Evolutionary conservation across 2,329 filamentous ascomycete genomes (phyloP), one percentile per base, ranked within the genome.

Genomic region (Fusarium sp.): DNA sequence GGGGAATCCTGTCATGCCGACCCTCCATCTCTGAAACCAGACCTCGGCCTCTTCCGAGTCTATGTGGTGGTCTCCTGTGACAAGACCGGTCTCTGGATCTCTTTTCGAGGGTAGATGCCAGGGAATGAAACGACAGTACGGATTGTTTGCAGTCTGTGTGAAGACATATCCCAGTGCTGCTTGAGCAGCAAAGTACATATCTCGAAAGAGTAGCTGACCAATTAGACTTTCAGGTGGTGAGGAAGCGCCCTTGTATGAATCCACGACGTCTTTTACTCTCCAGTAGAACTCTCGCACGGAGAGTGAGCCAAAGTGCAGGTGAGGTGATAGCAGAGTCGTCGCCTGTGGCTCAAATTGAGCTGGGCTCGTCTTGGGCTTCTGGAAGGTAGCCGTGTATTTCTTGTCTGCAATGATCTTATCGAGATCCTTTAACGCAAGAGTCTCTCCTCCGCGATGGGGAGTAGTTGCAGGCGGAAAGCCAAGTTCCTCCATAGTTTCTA

Each of bases 151-250:
- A 1, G 90, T 90, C 73, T 92, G 91, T 2, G 81, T 83, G 72
- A 93, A 94, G 1, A 82, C 74, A 32, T 86, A 83, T 0, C 92
- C 92, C 2, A 94, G 81, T 0, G 87, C 85, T 1, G 91, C 91
- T 76, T 95, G 91, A 0, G 92, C 91, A 16, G 87, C 91, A 73
- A 95, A 94, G 79, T 94, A 95, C 92, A 95, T 95, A 76, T 95
- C 92, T 18, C 92, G 86, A 78, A 95, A 95, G 14, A 94, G 82
- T 2, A 95, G 80, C 73, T 95, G 92, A 5, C 92, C 92, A 0
- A 86, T 89, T 18, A 95, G 79, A 66, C 88, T 92, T n/a, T 88
- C 88, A 0, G 92, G 92, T 1, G 90, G 89, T 27, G 83, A 81
- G 10, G 88, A 90, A 5, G 87, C 87, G 4, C 83, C 84, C 34